Conservation (phyloP, 371 early-diverging fungal species). For the Lichtheimia ramosa region DNA sequence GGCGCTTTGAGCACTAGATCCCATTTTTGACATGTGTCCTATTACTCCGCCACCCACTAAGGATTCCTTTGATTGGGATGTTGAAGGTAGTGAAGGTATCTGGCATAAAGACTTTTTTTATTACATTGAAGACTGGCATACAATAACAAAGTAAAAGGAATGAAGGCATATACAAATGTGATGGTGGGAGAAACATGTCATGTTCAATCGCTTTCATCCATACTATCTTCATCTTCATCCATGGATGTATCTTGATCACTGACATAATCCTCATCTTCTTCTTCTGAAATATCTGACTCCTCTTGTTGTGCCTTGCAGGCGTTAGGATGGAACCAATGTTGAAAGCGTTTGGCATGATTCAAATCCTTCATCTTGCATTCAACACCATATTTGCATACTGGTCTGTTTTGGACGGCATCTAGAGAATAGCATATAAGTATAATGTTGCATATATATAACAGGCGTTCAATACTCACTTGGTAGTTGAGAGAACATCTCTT, state of each 20-base stretch:
- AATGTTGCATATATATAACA: background rate
- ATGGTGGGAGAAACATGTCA: too few relatives aligned
- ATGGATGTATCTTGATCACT: background rate
- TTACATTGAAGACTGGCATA: too few relatives aligned
- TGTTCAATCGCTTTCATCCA: too few relatives aligned
- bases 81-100: too few relatives aligned
- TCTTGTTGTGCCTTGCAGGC: background rate
- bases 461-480: background rate
- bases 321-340: constrained; percentile 1
- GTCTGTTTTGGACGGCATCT: background rate
- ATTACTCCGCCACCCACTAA: too few relatives aligned
- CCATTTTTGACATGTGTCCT: too few relatives aligned
- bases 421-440: background rate
- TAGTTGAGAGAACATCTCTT: background rate
- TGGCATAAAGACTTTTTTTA: too few relatives aligned
- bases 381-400: background rate
- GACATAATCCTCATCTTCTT: constrained; percentile 14
- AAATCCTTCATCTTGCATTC: constrained; percentile 6
- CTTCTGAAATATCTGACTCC: background rate
- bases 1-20: too few relatives aligned
- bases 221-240: too few relatives aligned
- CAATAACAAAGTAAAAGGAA: too few relatives aligned
- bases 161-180: too few relatives aligned
- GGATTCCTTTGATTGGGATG: too few relatives aligned
- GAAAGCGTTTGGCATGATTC: background rate